Conservation (phyloP, 1,284 basidiomycete species). For the Takashimella tepidaria region DNA sequence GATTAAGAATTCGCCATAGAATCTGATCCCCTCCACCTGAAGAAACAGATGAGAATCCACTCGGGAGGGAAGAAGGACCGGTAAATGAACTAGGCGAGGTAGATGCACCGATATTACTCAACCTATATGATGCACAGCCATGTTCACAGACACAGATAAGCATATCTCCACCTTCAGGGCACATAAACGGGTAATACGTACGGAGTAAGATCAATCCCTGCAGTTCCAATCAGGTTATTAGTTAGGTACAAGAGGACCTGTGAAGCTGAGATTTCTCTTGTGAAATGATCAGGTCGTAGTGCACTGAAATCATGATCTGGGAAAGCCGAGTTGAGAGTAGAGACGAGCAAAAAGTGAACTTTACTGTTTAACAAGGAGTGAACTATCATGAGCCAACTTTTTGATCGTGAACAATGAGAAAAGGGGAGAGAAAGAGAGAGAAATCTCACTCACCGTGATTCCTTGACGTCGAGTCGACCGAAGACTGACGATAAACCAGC, state of each 20-base stretch:
- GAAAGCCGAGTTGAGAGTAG: constrained; percentile 93
- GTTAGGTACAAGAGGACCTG: constrained; percentile 34
- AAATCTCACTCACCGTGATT: constrained; percentile 36
- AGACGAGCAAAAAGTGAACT: constrained; percentile 69
- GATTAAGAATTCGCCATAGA: constrained; percentile 80
- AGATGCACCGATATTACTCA: constrained; percentile 1
- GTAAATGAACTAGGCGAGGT: constrained; percentile 50
- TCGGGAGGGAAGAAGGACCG: constrained; percentile 53
- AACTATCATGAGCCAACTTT: too few relatives aligned
- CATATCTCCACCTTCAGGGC: too few relatives aligned
- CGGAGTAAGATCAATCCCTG: constrained; percentile 21
- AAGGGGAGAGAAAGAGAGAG: too few relatives aligned
- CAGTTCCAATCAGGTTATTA: constrained; percentile 27
- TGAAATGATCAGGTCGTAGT: constrained; percentile 86
- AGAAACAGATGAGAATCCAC: constrained; percentile 38
- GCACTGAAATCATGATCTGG: constrained; percentile 96
- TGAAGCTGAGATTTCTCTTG: constrained; percentile 66
- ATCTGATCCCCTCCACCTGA: not conserved
- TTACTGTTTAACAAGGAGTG: too few relatives aligned
- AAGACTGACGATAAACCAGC: constrained; percentile 45
- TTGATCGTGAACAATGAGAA: too few relatives aligned
- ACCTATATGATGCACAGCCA: not conserved
- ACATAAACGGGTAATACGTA: constrained; percentile 17
- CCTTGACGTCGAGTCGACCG: constrained; percentile 46
- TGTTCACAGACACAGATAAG: not conserved